These are phyloP conservation scores for Suhomyces kunorum DNA, from an alignment of 1,139 yeast species.

Conservation along the genomic window DNA sequence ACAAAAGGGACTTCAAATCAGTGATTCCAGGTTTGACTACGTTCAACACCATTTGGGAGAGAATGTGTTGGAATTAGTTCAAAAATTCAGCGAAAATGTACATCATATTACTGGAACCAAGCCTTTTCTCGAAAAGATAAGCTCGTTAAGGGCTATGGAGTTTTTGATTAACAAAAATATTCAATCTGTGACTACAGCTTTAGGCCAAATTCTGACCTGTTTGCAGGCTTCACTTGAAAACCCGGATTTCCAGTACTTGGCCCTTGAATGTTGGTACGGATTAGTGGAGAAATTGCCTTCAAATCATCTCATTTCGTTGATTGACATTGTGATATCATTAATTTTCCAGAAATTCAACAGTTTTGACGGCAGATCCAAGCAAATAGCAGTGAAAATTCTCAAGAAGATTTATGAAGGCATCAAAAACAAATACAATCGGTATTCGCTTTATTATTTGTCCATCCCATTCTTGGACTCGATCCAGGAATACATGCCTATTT, in stretches of 20 bases:
- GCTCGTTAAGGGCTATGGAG: conserved; percentile 73
- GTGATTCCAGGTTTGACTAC: conserved; percentile 9
- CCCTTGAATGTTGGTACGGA: conserved; percentile 68
- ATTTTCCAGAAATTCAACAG: conserved; percentile 62
- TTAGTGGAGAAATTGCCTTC: conserved; percentile 54
- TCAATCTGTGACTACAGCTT: conserved; percentile 65
- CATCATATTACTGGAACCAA: conserved; percentile 71
- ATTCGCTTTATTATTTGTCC: conserved; percentile 51
- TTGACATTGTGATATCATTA: conserved; percentile 47
- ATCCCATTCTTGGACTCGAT: conserved; percentile 38
- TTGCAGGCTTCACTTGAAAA: conserved; percentile 77
- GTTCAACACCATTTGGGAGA: conserved; percentile 45
- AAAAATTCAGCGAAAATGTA: conserved; percentile 74
- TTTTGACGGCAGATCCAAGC: conserved; percentile 50
- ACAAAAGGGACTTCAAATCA: conserved; percentile 17
- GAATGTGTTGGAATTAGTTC: conserved; percentile 76
- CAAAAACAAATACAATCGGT: conserved; percentile 37
- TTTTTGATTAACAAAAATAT: conserved; percentile 66
- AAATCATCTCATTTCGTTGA: conserved; percentile 50
- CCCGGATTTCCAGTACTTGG: conserved; percentile 57
- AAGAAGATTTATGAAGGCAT: conserved; percentile 39
- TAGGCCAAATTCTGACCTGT: conserved; percentile 88
- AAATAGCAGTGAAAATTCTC: conserved; percentile 48
- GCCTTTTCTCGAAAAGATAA: conserved; percentile 70
- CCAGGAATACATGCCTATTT: conserved; percentile 19